Evolutionary conservation across 2,329 filamentous ascomycete genomes (phyloP), one percentile per base, ranked within the genome.

Genomic region (Diaporthe sp.): DNA sequence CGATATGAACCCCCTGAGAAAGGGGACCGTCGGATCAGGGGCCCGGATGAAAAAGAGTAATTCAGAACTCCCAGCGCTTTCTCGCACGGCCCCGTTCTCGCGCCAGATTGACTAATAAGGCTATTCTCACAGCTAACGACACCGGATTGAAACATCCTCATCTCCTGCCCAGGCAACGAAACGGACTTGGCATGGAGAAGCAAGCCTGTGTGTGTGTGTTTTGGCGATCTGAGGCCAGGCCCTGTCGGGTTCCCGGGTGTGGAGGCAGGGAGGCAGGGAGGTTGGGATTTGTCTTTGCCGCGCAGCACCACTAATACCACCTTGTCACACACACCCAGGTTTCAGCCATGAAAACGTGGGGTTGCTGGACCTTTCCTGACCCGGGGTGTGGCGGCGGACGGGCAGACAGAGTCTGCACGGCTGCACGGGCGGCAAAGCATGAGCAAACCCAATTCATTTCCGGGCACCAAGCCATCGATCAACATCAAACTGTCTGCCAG

Each of bases 381-480:
- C 63, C 47, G 30, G 47, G 32, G 7, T 22, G 47, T 39, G 63
- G 63, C 32, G 42, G 61, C 15, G 0, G 47, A 47, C 27, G 2
- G 47, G n/a, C 32, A 27, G 10, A 32, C n/a, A n/a, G n/a, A n/a
- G n/a, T n/a, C n/a, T n/a, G n/a, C n/a, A n/a, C n/a, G 37, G 19
- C 59, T 63, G 39, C 59, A 47, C 25, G 30, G 47, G 47, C 32
- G 32, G 44, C 47, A 68, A 35, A 30, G 63, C 63, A 50, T 51
- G 22, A 66, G 7, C 63, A 66, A 66, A 66, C 63, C 63, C 63
- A 66, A 53, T 66, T 66, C 63, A 50, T 37, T 51, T 66, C 63
- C 30, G 63, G 63, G 63, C 44, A 44, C 6, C 25, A 22, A 32
- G 22, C 63, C 44, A 51, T 51, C 30, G 30, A 66, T 66, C 44